Conservation (phyloP, 352 stramenopile species). For the Globisporangium nodosum region DNA sequence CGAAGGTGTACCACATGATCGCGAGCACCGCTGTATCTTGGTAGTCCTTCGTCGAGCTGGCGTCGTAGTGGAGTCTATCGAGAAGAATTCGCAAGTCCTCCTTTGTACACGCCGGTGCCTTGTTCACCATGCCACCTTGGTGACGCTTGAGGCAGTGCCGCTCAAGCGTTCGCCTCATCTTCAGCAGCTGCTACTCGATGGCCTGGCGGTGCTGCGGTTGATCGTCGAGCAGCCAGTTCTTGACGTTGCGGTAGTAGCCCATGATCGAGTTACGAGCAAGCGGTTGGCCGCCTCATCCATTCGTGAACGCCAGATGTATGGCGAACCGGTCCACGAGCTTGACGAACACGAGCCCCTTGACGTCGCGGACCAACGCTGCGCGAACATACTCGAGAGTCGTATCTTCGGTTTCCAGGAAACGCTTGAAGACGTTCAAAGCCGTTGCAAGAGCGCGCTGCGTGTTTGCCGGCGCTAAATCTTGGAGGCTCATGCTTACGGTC, state of each 20-base stretch:
- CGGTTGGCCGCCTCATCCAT: not conserved
- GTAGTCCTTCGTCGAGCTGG: conserved; percentile 16
- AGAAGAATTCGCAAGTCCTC: conserved; percentile 13
- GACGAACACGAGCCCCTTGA: not conserved
- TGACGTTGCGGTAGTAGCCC: conserved; percentile 1
- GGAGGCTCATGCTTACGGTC: not conserved
- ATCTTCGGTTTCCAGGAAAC: not conserved
- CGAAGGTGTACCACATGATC: conserved; percentile 33
- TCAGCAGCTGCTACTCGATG: not conserved
- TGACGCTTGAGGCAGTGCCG: conserved; percentile 13
- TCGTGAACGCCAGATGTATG: not conserved
- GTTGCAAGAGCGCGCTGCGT: not conserved
- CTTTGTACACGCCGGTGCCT: conserved; percentile 27
- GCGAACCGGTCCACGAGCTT: conserved; percentile 1
- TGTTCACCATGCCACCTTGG: conserved; percentile 19
- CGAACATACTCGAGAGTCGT: not conserved
- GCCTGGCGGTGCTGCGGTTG: conserved; percentile 2
- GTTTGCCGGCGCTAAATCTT: not conserved
- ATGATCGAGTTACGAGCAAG: not conserved
- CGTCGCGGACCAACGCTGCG: not conserved
- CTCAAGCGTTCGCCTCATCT: not conserved
- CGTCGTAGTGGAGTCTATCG: conserved; percentile 13
- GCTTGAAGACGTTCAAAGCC: conserved; percentile 1
- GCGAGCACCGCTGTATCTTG: conserved; percentile 22
- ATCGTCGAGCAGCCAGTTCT: conserved; percentile 1